phyloP scores from a whole-genome alignment of 257 asterid species.

The Petrea volubilis region DNA sequence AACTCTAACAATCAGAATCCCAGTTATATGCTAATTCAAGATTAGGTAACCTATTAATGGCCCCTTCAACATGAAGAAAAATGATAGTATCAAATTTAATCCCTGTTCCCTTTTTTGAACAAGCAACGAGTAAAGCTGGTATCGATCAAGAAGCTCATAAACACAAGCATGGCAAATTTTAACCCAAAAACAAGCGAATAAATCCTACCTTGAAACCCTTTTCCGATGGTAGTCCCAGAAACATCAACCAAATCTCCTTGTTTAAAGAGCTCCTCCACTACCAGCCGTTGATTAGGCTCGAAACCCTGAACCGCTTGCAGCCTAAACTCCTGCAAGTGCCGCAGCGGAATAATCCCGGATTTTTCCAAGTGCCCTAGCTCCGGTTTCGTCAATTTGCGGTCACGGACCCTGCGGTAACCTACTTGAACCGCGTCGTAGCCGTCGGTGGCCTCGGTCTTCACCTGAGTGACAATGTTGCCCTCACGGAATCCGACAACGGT shows the following conservation, averaged over 20 bases:
- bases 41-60: background rate
- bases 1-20: no score
- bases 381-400: slow-evolving; percentile 82
- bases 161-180: background rate
- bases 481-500: slow-evolving; percentile 92
- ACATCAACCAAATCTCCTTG: slow-evolving; percentile 96
- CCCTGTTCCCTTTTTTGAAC: no score
- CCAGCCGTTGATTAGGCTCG: slow-evolving; percentile 71
- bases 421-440: slow-evolving; percentile 89
- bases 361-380: slow-evolving; percentile 90
- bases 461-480: slow-evolving; percentile 90
- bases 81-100: background rate
- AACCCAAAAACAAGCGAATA: background rate
- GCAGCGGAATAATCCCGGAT: slow-evolving; percentile 79
- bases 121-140: no score
- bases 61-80: background rate
- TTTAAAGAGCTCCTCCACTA: slow-evolving; percentile 59
- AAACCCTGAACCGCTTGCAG: slow-evolving; percentile 65
- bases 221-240: slow-evolving; percentile 85
- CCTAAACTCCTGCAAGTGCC: slow-evolving; percentile 92
- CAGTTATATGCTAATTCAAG: no score
- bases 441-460: slow-evolving; percentile 79
- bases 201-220: slow-evolving; percentile 89
- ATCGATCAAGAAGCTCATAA: background rate
- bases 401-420: slow-evolving; percentile 85